These are phyloP conservation scores for Onygenales sp. DNA, from an alignment of 2,329 filamentous ascomycete species.

Conservation along the genomic window DNA sequence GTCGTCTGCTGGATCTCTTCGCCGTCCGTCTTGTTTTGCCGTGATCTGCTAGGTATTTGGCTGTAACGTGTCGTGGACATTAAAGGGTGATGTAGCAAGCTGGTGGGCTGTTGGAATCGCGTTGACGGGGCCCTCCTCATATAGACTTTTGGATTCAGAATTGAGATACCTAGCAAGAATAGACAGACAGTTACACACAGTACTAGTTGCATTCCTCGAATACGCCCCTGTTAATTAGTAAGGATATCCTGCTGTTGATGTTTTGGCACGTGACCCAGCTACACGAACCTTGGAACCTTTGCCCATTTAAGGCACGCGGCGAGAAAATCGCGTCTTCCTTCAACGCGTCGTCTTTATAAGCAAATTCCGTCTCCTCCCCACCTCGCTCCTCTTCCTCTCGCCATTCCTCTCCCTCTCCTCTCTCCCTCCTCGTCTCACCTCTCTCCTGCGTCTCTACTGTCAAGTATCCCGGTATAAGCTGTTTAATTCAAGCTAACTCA, in stretches of 20 bases:
- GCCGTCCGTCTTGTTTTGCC: not conserved
- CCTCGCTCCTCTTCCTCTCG: not conserved
- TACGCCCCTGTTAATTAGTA: no score
- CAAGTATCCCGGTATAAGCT: no score
- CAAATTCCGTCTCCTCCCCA: not conserved
- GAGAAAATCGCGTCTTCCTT: not conserved
- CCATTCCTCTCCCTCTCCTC: not conserved
- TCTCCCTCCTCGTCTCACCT: not conserved
- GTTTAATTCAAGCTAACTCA: not conserved
- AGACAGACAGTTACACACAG: no score
- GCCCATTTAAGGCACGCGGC: not conserved
- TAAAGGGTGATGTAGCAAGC: not conserved
- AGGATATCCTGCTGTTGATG: not conserved
- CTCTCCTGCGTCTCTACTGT: not conserved
- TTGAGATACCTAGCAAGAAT: no score
- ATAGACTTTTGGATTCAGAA: no score
- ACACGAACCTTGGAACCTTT: not conserved
- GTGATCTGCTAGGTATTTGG: not conserved
- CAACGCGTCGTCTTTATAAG: conserved; percentile 4
- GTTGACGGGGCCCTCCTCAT: no score
- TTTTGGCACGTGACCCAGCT: not conserved
- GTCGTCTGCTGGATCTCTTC: not conserved
- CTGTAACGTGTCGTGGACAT: not conserved
- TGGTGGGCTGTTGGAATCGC: no score
- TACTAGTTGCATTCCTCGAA: no score